Evolutionary conservation across 192 early-diverging fungal genomes (phyloP), one percentile per base, ranked within the genome.

Genomic region (Dissophora globulifera): DNA sequence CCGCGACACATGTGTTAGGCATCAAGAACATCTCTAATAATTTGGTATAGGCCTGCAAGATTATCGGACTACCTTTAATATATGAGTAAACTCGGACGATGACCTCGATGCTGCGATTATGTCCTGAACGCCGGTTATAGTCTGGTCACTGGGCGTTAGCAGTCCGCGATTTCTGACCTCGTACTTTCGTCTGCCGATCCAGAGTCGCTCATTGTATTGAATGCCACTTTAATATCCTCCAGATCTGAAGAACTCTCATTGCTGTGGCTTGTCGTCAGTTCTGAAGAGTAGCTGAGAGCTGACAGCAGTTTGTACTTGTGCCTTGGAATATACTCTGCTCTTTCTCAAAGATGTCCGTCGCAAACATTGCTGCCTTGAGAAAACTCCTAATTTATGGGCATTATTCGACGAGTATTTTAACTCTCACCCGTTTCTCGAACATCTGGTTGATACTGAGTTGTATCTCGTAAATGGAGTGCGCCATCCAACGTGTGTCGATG

Each of bases 401-500:
- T 32, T 68, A 59, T 12, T 58, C 50, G 3, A 59, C 43, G 1
- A 52, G 1, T 2, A 10, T 22, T 17, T 42, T 59, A 25, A 50
- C 56, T 43, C 0, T 9, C 19, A 8, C 26, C 5, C 32, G 17
- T 16, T 6, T 16, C 1, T 58, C 49, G 27, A 68, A 26, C 23
- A 27, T 48, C 38, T 68, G 58, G 30, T 68, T 59, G 25, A 68
- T 59, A 25, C 49, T 52, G 2, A 59, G 50, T 31, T 68, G 66
- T 9, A 59, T 59, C 49, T 52, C 52, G 41, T 52, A 50, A 17
- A 56, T 41, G 4, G 56, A 19, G 17, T 48, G 58, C 0, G 56
- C 48, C 10, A 68, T 31, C 65, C 56, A 68, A 17, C 3, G 1
- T 30, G 38, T 43, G 30, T 35, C 40, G 15, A 22, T 42, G 20